Base-by-base conservation (phyloP, 2,329 filamentous ascomycete species). In the Corniculantispora saksenae region DNA sequence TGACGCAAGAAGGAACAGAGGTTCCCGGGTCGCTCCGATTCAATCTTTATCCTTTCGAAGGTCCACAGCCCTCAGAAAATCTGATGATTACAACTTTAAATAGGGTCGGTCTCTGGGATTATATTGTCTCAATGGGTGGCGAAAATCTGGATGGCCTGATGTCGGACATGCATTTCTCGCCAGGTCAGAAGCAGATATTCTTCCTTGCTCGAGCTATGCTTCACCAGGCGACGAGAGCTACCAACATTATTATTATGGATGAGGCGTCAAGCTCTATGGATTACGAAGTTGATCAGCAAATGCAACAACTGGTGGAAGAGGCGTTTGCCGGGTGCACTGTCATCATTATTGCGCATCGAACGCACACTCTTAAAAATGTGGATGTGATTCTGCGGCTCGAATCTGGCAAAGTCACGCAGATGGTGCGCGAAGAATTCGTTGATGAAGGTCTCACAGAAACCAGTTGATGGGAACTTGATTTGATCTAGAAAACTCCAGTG, bases 101-200 rank as follows among this genome's bases (percentile, higher is more conserved):
- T 2, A 15, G 27, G 23, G 48, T 61, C n/a, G 48, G 32, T 3
- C 15, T 61, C 7, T 4, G 48, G 8, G 32, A 54, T 5, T 23
- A 65, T 15, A 79, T 61, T 8, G 27, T 17, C 10, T 25, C 43
- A 4, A 25, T 25, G 2, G 58, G 58, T 17, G 58, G 58, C 6
- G n/a, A n/a, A n/a, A n/a, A n/a, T n/a, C 27, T 61, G 13, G 58
- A 51, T 4, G 47, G n/a, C 4, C 4, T 21, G 1, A 48, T 51
- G 45, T 8, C 25, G 2, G n/a, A 19, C 9, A 35, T 61, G 58
- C 40, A 61, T 7, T 25, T 61, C n/a, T 51, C 58, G 27, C n/a
- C 29, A 10, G 45, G 43, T 1, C 58, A 61, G 19, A 61, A 50
- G n/a, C 58, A 61, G 45, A 45, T 53, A 13, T 50, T 53, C 10